A percentile compares a stretch with the other conserved stretches of the same genome.
phyloP scores from a whole-genome alignment of 106 monocot genomes.

The Dendrobium officinale region DNA sequence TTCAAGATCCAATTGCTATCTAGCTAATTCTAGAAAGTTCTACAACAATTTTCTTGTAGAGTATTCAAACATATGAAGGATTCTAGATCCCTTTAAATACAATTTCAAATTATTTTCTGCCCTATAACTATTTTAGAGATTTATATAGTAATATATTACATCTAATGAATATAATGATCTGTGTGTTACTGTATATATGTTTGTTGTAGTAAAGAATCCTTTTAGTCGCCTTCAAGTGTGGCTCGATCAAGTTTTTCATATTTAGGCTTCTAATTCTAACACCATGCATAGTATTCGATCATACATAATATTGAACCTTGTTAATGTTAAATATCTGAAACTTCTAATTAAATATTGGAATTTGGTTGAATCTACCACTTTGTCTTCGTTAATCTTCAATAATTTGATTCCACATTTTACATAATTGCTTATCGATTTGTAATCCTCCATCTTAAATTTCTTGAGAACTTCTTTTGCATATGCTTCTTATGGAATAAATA shows the following conservation, averaged over 20 bases:
- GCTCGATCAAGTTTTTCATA: neutral
- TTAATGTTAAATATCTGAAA: conserved; percentile 3
- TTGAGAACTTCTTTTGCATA: conserved; percentile 6
- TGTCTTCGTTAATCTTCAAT: neutral
- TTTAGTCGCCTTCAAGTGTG: neutral
- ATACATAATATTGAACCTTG: neutral
- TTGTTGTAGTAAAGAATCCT: conserved; percentile 5
- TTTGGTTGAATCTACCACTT: neutral
- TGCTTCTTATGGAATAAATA: neutral
- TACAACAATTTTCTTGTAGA: no score
- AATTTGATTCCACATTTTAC: neutral
- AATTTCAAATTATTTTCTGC: no score
- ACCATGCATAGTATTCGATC: neutral
- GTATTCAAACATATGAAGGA: no score
- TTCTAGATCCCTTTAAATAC: no score
- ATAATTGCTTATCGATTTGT: neutral
- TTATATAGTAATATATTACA: no score
- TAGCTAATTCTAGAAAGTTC: no score
- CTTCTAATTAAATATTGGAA: neutral
- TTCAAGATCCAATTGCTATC: no score
- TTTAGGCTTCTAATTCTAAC: neutral
- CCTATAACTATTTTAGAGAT: no score
- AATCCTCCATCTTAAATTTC: conserved; percentile 9
- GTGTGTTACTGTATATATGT: neutral
- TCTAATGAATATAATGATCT: neutral